Conservation (phyloP, 495 filamentous ascomycete species). For the Penicillium soppii region DNA sequence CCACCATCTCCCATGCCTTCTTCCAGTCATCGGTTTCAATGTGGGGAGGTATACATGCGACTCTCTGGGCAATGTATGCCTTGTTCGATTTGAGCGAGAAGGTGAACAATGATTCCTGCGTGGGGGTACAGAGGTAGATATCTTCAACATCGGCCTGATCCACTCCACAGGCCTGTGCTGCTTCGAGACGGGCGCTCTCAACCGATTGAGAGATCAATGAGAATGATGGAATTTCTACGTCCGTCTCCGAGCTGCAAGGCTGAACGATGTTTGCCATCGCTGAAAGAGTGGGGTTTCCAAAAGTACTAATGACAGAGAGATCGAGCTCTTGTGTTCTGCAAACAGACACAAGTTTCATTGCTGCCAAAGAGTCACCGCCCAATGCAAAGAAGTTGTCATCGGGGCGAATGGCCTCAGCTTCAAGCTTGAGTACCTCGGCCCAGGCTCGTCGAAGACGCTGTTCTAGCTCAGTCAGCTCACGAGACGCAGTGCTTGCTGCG, state of each 20-base stretch:
- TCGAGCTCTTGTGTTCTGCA: conserved; percentile 32
- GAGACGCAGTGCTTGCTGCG: conserved; percentile 4
- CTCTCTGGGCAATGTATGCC: conserved; percentile 58
- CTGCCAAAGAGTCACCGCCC: conserved; percentile 62
- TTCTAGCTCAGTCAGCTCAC: conserved; percentile 37
- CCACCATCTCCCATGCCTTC: conserved; percentile 49
- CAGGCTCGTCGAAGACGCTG: conserved; percentile 40
- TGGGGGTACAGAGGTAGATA: conserved; percentile 62
- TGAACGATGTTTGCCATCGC: conserved; percentile 32
- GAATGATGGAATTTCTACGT: conserved; percentile 26
- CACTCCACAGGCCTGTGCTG: conserved; percentile 27
- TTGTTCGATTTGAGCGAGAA: conserved; percentile 56
- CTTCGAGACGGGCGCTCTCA: conserved; percentile 31
- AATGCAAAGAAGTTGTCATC: conserved; percentile 57
- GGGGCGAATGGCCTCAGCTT: conserved; percentile 26
- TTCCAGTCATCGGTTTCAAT: conserved; percentile 39
- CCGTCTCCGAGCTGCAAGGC: conserved; percentile 5
- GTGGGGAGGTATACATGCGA: conserved; percentile 38
- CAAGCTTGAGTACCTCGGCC: conserved; percentile 40
- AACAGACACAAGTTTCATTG: conserved; percentile 51
- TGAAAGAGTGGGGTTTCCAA: conserved; percentile 48
- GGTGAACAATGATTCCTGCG: conserved; percentile 64
- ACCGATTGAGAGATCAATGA: conserved; percentile 34
- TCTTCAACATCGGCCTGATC: conserved; percentile 36
- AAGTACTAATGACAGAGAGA: conserved; percentile 39